Evolutionary conservation across 768 basidiomycete species (phyloP), one percentile per base, ranked within the genome.

Genomic region (Tulasnella sp.): DNA sequence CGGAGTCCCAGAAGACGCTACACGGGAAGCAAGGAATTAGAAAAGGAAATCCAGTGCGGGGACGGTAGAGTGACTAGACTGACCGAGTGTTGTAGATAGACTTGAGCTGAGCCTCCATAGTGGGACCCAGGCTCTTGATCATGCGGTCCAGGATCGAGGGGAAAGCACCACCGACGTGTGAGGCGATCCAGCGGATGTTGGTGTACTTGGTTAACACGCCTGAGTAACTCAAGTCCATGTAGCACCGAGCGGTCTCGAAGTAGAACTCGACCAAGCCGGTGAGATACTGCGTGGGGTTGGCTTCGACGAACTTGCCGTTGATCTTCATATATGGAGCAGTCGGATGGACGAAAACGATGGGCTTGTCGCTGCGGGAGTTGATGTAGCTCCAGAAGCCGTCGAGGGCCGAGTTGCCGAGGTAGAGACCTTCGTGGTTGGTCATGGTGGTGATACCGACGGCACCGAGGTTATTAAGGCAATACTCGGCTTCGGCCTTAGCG

Each of bases 371-470:
- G 16, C 71, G 71, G 71, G n/a, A 66, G 62, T 72, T 72, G 22
- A 72, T 11, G 36, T 37, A 63, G 29, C 35, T 29, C 59, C 64
- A 72, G 62, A 72, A 64, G 9, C 35, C 35, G 11, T 34, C 39
- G 71, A 72, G 32, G n/a, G 64, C 36, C 8, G 71, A n/a, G 17
- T 72, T 72, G 34, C 71, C 71, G 4, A 72, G 64, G 62, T 72
- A 72, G 39, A 64, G 37, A 47, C 71, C 71, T 47, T 72, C 71
- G 29, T 72, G 71, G 39, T 72, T 72, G 62, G 71, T 37, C 32
- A 72, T 26, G 62, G 44, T 32, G 35, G 64, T 63, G 62, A 72
- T 64, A 11, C 71, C 71, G 22, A 26, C 52, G 7, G 63, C 71
- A 12, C 36, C 34, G 34, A 72, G 62, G n/a, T 11, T 40, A 35